Evolutionary conservation across 441 rosid species (phyloP).

Genomic region (Erysimum pusillum): DNA sequence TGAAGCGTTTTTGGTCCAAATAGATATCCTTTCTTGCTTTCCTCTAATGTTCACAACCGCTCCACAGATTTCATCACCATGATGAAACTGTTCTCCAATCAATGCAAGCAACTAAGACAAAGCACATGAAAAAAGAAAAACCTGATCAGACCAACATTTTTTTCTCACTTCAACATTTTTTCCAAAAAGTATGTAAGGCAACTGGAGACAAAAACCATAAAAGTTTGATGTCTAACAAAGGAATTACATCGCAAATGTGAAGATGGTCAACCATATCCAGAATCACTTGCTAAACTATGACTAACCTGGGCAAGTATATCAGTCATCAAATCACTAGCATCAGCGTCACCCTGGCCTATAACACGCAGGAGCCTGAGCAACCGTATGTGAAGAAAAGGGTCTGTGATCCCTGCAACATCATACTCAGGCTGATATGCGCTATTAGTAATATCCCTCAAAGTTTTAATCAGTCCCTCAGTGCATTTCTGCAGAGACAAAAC

Average conservation of each 20-base stretch:
- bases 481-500: constrained; percentile 67
- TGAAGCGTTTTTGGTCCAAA: constrained; percentile 94
- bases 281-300: constrained; percentile 20
- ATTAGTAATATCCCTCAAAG: constrained; percentile 85
- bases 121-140: neutral
- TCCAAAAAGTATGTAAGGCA: neutral
- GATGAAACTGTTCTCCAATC: constrained; percentile 92
- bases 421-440: constrained; percentile 98
- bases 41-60: constrained; percentile 80
- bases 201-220: neutral
- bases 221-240: neutral
- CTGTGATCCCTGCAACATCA: constrained; percentile 96
- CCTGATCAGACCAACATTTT: neutral
- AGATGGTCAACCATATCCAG: constrained; percentile 24
- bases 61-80: constrained; percentile 92
- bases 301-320: constrained; percentile 99
- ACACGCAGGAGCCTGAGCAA: constrained; percentile 86
- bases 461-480: constrained; percentile 86
- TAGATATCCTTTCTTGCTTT: constrained; percentile 72
- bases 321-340: constrained; percentile 95
- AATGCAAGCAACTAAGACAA: constrained; percentile 78
- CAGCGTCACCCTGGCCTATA: constrained; percentile 96
- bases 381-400: constrained; percentile 97
- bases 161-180: neutral
- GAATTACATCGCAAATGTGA: constrained; percentile 8